Base-by-base conservation (phyloP, 2,329 filamentous ascomycete genomes). In the Daldinia eschscholtzii region DNA sequence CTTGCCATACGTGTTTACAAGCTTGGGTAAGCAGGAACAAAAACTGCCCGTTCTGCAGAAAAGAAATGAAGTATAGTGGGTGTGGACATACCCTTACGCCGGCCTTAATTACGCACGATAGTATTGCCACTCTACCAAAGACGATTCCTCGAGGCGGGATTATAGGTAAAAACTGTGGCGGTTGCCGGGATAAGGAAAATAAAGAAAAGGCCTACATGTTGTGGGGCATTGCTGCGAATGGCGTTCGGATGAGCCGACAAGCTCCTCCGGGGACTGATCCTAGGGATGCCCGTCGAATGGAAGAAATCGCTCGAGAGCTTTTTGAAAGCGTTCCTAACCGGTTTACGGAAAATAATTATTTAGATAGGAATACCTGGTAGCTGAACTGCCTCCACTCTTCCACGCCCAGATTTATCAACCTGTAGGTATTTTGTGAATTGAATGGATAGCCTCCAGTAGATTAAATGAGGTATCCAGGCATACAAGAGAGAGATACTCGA, bases 21-120 rank as follows among this genome's bases (percentile, higher is more conserved):
- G 39, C 18, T 1, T 81, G 80, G 78, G 52, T 80, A 5, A 26
- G 30, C 0, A 35, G 28, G 0, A 59, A 78, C 37, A 35, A 62
- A 2, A 68, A 56, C 9, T 83, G 81, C 56, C 81, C 79, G 0
- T 80, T 81, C 64, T 82, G 80, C 61, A 75, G 79, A 18, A 42
- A 66, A 9, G 18, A 60, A 3, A 67, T 82, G 68, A 53, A 33
- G 4, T 74, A 81, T 65, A 39, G 63, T 1, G 64, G 53, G 3
- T 82, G 80, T 64, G 60, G 73, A 2, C 80, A 83, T 68, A 23
- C 30, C 3, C 68, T 80, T 13, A 61, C 63, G 35, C 64, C 72
- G 7, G 72, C 74, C 1, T 61, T 72, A 15, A 64, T 82, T 48
- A 75, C 77, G 0, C 67, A 66, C 3, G 73, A 78, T 37, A 76